These are phyloP conservation scores for Trypethelium eluteriae DNA, from an alignment of 495 filamentous ascomycete genomes.

Conservation along the genomic window DNA sequence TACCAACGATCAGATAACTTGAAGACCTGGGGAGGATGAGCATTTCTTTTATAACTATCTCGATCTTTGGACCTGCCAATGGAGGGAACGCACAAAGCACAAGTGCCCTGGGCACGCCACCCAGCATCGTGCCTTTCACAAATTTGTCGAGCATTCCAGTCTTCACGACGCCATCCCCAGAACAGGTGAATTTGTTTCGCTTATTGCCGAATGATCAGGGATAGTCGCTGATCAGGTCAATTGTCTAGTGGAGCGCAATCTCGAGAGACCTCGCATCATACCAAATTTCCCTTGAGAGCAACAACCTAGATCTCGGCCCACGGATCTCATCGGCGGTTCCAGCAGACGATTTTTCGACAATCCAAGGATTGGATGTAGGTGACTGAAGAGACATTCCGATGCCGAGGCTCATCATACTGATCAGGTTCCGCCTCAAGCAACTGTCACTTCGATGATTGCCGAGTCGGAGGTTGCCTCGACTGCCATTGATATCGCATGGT, in stretches of 20 bases:
- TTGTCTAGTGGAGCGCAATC: constrained; percentile 1
- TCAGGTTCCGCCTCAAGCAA: neutral
- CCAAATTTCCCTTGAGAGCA: neutral
- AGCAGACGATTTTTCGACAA: neutral
- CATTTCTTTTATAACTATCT: neutral
- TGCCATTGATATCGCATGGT: neutral
- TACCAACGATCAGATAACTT: neutral
- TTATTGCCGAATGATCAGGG: neutral
- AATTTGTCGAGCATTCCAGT: constrained; percentile 11
- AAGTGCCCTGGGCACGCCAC: neutral
- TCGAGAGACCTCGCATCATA: constrained; percentile 4
- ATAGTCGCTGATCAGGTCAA: neutral
- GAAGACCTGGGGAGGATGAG: neutral
- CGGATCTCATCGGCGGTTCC: neutral
- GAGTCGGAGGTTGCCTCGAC: neutral
- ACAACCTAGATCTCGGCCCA: neutral
- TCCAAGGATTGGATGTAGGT: neutral
- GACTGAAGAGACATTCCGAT: neutral
- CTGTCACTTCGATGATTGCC: neutral
- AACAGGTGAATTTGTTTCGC: neutral
- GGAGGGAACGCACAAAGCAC: neutral
- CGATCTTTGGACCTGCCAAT: constrained; percentile 7
- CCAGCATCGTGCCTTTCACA: neutral
- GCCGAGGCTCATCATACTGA: neutral
- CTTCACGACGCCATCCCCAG: constrained; percentile 7